These are phyloP conservation scores for Rhododendron griersonianum DNA, from an alignment of 148 eudicot species.

Conservation along the genomic window DNA sequence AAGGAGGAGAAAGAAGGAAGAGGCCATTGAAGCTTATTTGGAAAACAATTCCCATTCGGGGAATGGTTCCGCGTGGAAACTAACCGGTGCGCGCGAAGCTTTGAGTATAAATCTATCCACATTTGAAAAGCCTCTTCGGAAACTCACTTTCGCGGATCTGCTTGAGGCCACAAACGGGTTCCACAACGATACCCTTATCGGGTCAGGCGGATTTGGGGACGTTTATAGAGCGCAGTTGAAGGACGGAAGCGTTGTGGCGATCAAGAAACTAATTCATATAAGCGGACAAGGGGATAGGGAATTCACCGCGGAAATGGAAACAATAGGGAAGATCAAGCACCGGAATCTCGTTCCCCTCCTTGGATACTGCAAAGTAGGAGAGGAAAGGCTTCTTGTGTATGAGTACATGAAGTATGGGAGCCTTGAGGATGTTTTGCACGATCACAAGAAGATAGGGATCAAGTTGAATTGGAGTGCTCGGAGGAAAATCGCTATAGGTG, in stretches of 20 bases:
- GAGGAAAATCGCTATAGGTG: constrained; percentile 79
- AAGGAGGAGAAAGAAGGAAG: constrained; percentile 58
- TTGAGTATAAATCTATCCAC: constrained; percentile 76
- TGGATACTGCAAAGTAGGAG: constrained; percentile 92
- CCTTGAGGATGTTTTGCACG: constrained; percentile 77
- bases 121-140: constrained; percentile 72
- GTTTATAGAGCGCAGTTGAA: constrained; percentile 85
- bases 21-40: constrained; percentile 47
- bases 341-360: constrained; percentile 77
- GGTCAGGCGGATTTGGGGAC: constrained; percentile 93
- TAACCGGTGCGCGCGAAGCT: constrained; percentile 63
- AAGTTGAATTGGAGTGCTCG: constrained; percentile 68
- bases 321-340: constrained; percentile 87
- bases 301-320: constrained; percentile 91
- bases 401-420: constrained; percentile 93
- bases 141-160: constrained; percentile 84
- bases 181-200: constrained; percentile 62
- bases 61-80: constrained; percentile 54
- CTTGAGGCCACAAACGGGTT: constrained; percentile 86
- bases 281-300: constrained; percentile 93
- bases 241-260: constrained; percentile 76
- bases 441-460: constrained; percentile 52
- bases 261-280: constrained; percentile 77
- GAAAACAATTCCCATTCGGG: constrained; percentile 64
- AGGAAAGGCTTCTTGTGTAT: constrained; percentile 79